Percentiles rank a stretch among this genome's conserved stretches.
Evolutionary conservation across 2,329 filamentous ascomycete species (phyloP).

Genomic region (Ophiobolus disseminans): DNA sequence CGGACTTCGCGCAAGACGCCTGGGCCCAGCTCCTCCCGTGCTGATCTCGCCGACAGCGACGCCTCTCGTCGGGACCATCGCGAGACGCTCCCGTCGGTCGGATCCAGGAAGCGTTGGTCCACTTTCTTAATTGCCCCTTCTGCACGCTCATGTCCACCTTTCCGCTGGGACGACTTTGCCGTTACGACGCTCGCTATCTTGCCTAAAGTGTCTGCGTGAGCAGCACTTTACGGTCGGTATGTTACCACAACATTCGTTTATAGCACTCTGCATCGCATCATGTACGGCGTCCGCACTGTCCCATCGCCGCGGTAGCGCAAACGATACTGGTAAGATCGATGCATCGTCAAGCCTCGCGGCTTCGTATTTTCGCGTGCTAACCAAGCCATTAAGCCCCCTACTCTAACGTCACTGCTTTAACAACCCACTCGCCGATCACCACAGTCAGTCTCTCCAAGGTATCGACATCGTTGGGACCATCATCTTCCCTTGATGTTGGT

Average conservation of each 20-base stretch:
- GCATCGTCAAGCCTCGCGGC: conserved; percentile 14
- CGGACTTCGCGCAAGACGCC: conserved; percentile 18
- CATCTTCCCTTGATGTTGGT: conserved; percentile 4
- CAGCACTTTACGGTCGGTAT: conserved; percentile 28
- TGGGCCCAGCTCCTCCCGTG: conserved; percentile 17
- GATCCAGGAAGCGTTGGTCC: conserved; percentile 22
- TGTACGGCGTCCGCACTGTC: conserved; percentile 26
- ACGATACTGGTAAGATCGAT: conserved; percentile 32
- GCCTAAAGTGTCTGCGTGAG: conserved; percentile 27
- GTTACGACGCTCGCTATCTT: conserved; percentile 26
- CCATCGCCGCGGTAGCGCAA: conserved; percentile 27
- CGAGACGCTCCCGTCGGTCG: conserved; percentile 18
- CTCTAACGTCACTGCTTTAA: conserved; percentile 33
- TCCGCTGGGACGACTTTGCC: conserved; percentile 21
- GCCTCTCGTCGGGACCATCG: conserved; percentile 15
- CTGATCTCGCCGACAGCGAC: conserved; percentile 18
- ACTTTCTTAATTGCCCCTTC: conserved; percentile 32
- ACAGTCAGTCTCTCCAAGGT: conserved; percentile 6
- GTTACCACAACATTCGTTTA: conserved; percentile 15
- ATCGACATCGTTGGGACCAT: background rate
- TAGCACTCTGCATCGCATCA: conserved; percentile 24
- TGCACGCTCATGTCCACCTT: conserved; percentile 19
- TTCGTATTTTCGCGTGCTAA: conserved; percentile 38
- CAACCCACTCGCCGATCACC: conserved; percentile 13
- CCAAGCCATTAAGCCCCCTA: conserved; percentile 37